These are phyloP conservation scores for Aspergillus transmontanensis DNA, from an alignment of 2,329 filamentous ascomycete species.

Conservation along the genomic window DNA sequence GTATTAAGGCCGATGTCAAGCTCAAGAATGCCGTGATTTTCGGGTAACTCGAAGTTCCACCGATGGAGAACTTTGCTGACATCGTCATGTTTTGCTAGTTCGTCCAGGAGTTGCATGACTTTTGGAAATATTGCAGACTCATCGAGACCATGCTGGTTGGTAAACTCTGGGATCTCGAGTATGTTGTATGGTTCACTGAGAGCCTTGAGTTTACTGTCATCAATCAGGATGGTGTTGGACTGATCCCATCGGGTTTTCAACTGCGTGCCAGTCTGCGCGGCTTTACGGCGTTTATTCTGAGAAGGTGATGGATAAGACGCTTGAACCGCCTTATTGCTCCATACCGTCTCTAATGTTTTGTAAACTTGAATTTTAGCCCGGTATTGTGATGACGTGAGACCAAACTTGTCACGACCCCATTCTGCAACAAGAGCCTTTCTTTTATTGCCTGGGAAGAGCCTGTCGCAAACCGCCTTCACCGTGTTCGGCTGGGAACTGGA, in stretches of 20 bases:
- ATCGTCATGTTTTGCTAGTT: constrained; percentile 51
- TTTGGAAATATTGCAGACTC: constrained; percentile 51
- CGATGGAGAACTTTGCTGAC: constrained; percentile 46
- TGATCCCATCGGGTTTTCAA: constrained; percentile 69
- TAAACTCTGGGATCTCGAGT: constrained; percentile 78
- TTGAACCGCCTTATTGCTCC: constrained; percentile 56
- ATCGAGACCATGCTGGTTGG: constrained; percentile 42
- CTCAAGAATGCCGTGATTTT: constrained; percentile 22
- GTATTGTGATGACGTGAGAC: constrained; percentile 67
- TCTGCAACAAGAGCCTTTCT: constrained; percentile 62
- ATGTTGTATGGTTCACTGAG: constrained; percentile 81
- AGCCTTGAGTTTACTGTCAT: constrained; percentile 82
- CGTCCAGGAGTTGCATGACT: constrained; percentile 57
- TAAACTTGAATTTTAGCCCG: constrained; percentile 77
- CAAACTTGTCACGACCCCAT: constrained; percentile 79
- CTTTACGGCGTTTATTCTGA: constrained; percentile 6
- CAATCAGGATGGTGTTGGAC: constrained; percentile 84
- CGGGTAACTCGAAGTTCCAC: constrained; percentile 31
- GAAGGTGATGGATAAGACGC: constrained; percentile 39
- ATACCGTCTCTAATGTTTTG: constrained; percentile 77
- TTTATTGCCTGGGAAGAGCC: constrained; percentile 61
- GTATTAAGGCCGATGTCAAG: constrained; percentile 18
- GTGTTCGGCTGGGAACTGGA: constrained; percentile 79
- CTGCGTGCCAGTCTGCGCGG: constrained; percentile 36
- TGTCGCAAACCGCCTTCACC: constrained; percentile 61